phyloP scores from a whole-genome alignment of 106 monocot genomes.

The Phalaenopsis aphrodite region DNA sequence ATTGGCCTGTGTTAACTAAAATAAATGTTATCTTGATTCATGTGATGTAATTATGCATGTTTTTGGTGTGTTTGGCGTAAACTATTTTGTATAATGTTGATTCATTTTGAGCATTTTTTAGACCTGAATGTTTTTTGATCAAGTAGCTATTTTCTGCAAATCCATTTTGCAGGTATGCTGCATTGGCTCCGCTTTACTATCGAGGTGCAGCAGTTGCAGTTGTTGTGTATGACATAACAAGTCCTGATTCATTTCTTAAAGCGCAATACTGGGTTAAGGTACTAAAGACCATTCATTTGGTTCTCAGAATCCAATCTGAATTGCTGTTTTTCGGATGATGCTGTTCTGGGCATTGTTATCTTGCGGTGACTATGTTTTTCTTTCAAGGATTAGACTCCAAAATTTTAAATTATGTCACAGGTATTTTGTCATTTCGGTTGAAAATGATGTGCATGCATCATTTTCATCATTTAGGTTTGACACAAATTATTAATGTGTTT shows the following conservation, averaged over 20 bases:
- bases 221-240: slow-evolving; percentile 99
- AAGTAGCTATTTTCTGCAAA: not conserved
- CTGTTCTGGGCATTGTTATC: not conserved
- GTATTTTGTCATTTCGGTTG: not conserved
- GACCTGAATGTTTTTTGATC: not conserved
- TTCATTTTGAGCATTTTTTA: not conserved
- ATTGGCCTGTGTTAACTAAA: not conserved
- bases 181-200: slow-evolving; percentile 95
- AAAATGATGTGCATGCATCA: not conserved
- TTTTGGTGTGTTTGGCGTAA: not conserved
- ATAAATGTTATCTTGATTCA: not conserved
- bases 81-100: not conserved
- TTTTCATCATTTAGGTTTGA: not conserved
- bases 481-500: not conserved
- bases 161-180: slow-evolving; percentile 64
- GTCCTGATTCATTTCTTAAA: slow-evolving; percentile 81
- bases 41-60: not conserved
- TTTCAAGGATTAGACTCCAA: not conserved
- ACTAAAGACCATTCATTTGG: slow-evolving; percentile 1
- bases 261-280: slow-evolving; percentile 99
- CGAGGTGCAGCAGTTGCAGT: slow-evolving; percentile 96
- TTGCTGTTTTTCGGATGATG: not conserved
- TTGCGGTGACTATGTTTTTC: not conserved
- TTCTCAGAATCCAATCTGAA: not conserved
- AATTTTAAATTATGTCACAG: not conserved